Base-by-base conservation (phyloP, 805 yeast species). In the Starmerella apicola region DNA sequence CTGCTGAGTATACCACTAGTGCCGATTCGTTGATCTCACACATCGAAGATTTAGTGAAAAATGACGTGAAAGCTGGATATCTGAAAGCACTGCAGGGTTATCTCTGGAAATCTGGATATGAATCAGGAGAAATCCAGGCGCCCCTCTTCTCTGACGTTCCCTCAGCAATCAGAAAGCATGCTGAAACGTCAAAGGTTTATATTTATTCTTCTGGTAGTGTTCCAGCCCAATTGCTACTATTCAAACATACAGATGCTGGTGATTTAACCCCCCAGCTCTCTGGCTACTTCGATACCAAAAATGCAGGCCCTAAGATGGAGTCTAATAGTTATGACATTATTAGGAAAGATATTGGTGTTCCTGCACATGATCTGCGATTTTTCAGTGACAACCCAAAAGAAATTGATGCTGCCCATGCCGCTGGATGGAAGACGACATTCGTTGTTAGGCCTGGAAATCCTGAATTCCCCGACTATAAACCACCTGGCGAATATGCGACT, bases 201-300 rank as follows among this genome's bases (percentile, higher is more conserved):
- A 83, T 86, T 16, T 86, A 86, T 60, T 84, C 95, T 0, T 81
- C 94, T 21, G 97, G 97, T 0, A 78, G 91, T 32, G 74, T 86
- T 19, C 71, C 76, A 43, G 96, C 96, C 0, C 97, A 86, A 52
- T 79, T 77, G 51, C 62, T 86, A 44, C 60, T 86, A 42, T 83
- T 86, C 54, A 29, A 17, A 10, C 71, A 81, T 55, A 86, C 81
- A 8, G 62, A 62, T 38, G 60, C 62, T 3, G 57, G 58, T 5
- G 57, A 52, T 7, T 55, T 59, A 10, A 81, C 81, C 56, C 56
- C 59, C 1, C 56, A 57, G 18, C 54, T 86, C 17, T 44, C 62
- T 5, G 93, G 79, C 13, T 86, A 84, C 60, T 86, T 74, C 55
- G 97, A 86, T 59, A 84, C 94, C 24, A 75, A 75, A 26, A 82